Base-by-base conservation (phyloP, 2,329 filamentous ascomycete species). In the Sclerotinia spermophila region DNA sequence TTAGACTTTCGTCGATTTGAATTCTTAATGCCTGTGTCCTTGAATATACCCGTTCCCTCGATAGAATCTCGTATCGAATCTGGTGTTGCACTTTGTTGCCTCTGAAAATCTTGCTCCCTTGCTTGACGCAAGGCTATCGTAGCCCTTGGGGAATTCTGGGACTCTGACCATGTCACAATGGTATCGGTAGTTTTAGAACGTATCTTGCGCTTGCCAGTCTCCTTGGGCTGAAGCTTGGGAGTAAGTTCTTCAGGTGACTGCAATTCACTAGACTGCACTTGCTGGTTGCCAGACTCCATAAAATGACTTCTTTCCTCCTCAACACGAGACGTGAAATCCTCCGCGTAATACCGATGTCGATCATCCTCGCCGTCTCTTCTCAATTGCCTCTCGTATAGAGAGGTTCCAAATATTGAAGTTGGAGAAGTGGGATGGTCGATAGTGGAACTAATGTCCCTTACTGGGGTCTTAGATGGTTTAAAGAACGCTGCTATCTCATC, bases 401-500 rank as follows among this genome's bases (percentile, higher is more conserved):
- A 66, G 21, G 11, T 21, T 70, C 67, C 38, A 48, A 45, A 35
- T 27, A n/a, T 19, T 53, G 38, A 44, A 40, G 5, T 62, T 24
- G 67, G 60, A n/a, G 67, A 65, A 51, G 48, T 60, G 45, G 24
- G 66, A n/a, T 40, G 38, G 13, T 30, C 51, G 15, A 58, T 38
- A 62, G 72, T 76, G 1, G 60, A 24, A n/a, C 65, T 60, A 11
- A 55, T 65, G 15, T 74, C 72, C 45, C 72, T 60, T 10, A 75
- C 48, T 35, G 73, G 74, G 11, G 65, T 71, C 53, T 72, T 73
- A 5, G 61, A 73, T 53, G 74, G 70, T 55, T 72, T 74, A 67
- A 79, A 79, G 60, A 78, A 79, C 19, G 69, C 71, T 2, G 77
- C 77, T 66, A 78, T 77, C 60, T 79, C 76, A 27, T 78, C 73